Base-by-base conservation (phyloP, 257 asterid genomes). In the Solanum megistacrolobum region DNA sequence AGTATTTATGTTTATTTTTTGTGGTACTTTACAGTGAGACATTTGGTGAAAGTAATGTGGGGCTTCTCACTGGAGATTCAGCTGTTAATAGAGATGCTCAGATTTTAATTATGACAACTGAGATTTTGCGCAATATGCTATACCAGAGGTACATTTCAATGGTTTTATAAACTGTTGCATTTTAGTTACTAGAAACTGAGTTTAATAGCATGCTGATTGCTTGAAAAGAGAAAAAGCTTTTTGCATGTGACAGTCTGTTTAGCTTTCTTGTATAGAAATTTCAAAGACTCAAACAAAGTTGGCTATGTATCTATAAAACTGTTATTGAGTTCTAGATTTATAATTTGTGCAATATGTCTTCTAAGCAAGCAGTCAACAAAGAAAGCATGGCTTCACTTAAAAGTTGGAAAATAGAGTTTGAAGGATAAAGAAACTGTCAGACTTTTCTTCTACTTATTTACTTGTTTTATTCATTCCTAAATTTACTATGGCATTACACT, bases 31-130 rank as follows among this genome's bases (percentile, higher is more conserved):
- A 79, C 95, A 97, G 99, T 41, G 99, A 95, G 90, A 87, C 98
- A 87, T 97, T 97, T 90, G 98, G 99, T 90, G 98, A 97, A 89
- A 86, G 93, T 90, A 95, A 94, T 91, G 98, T 97, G 88, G 99
- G 99, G 83, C 99, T 97, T 89, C 95, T 97, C 65, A 95, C 99
- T 78, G 99, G 99, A 87, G 99, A 97, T 93, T 94, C 99, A 89
- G 98, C 97, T 79, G 95, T 97, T 72, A 97, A 97, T 88, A 96
- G 90, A 94, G 99, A 97, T 92, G 99, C 98, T 89, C 99, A 91
- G 88, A 91, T 97, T 90, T 90, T 96, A 91, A 96, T 97, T 72
- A 97, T 97, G 99, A 97, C 99, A 41, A 95, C 99, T 21, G 99
- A 97, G 94, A 97, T 97, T 89, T 92, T 97, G 91, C 98, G 99